Evolutionary conservation across 139 green algal species (phyloP).

Genomic region (Chlorella sp.): DNA sequence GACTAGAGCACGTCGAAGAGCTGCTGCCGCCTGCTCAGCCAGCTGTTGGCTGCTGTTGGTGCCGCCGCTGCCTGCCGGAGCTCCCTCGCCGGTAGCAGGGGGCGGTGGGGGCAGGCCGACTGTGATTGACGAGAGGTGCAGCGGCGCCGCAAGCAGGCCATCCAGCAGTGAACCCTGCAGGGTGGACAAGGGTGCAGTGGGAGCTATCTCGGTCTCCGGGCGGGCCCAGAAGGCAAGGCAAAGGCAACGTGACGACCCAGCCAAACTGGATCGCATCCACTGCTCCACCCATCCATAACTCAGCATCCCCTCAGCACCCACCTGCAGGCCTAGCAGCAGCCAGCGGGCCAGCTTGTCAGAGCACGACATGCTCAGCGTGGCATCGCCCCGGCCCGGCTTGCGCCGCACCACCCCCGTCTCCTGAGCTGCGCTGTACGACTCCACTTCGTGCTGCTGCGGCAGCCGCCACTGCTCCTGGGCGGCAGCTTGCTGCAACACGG

Average conservation of each 20-base stretch:
- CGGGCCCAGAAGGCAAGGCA: too few relatives aligned
- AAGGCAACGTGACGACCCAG: too few relatives aligned
- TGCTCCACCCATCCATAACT: too few relatives aligned
- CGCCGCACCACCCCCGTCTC: slow-evolving; percentile 68
- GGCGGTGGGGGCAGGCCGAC: slow-evolving; percentile 37
- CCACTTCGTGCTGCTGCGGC: slow-evolving; percentile 73
- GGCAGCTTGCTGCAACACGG: not conserved
- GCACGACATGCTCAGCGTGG: slow-evolving; percentile 93
- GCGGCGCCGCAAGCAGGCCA: slow-evolving; percentile 63
- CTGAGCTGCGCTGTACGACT: slow-evolving; percentile 60
- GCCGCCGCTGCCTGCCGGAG: not conserved
- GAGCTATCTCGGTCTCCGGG: too few relatives aligned
- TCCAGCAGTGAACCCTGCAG: slow-evolving; percentile 73
- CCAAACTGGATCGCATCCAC: too few relatives aligned
- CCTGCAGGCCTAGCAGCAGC: slow-evolving; percentile 82
- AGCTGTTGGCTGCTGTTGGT: too few relatives aligned
- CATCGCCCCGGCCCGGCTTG: slow-evolving; percentile 91
- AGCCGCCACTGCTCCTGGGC: slow-evolving; percentile 21
- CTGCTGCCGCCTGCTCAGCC: not conserved
- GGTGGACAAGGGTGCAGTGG: too few relatives aligned
- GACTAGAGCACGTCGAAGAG: slow-evolving; percentile 21
- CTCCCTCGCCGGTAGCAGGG: not conserved
- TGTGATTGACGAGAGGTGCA: slow-evolving; percentile 67
- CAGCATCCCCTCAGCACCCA: not conserved
- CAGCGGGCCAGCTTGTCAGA: slow-evolving; percentile 96